phyloP scores from a whole-genome alignment of 768 basidiomycete genomes.

The Trametes villosa region DNA sequence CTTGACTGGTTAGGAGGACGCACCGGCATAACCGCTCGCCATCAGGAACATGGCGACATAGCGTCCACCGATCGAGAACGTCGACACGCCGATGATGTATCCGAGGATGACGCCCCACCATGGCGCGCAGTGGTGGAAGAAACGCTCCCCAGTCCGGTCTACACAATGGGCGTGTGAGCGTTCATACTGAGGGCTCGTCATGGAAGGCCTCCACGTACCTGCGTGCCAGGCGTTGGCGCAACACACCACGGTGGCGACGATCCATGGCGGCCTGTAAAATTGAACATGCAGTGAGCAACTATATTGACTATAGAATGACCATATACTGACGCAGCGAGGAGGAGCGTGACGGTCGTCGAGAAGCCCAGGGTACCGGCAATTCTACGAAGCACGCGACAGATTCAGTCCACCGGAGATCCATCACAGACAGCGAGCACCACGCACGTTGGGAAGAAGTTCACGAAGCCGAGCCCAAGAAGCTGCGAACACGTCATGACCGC shows the following conservation, averaged over 20 bases:
- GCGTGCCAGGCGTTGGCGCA: constrained; percentile 60
- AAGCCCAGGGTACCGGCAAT: constrained; percentile 61
- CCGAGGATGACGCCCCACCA: constrained; percentile 68
- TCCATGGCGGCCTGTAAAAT: constrained; percentile 60
- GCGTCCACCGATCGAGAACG: constrained; percentile 53
- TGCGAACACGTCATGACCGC: constrained; percentile 54
- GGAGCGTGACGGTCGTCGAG: constrained; percentile 58
- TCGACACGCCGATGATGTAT: constrained; percentile 62
- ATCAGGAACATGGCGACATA: constrained; percentile 69
- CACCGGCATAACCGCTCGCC: constrained; percentile 56
- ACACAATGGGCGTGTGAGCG: too few species aligned
- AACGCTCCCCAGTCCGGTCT: constrained; percentile 67
- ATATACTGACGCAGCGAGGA: constrained; percentile 61
- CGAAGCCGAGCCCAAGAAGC: constrained; percentile 59
- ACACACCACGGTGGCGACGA: constrained; percentile 55
- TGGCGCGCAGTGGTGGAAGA: constrained; percentile 58
- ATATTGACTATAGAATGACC: background rate
- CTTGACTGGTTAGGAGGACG: background rate
- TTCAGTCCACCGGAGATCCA: too few species aligned
- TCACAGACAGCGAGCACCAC: constrained; percentile 14
- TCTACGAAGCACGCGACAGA: background rate
- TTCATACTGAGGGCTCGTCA: too few species aligned
- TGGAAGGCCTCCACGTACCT: too few species aligned
- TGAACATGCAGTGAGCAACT: background rate
- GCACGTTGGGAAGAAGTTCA: constrained; percentile 62